Conservation (phyloP, 192 early-diverging fungal species). For the Linnemannia exigua region DNA sequence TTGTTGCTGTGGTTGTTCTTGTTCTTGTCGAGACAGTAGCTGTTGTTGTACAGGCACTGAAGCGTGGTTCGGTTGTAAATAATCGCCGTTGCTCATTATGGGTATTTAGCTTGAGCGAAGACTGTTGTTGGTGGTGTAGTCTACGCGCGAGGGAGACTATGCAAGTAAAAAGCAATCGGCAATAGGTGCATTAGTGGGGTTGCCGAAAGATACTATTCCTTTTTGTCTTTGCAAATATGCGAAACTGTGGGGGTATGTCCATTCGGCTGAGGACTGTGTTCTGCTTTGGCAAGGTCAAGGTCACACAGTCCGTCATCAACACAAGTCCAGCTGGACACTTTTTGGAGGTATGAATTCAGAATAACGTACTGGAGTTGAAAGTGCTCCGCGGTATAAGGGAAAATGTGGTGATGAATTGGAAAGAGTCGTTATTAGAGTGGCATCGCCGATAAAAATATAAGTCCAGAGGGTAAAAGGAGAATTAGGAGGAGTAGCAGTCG, state of each 20-base stretch:
- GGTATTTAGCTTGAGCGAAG: background rate
- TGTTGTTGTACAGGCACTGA: slow-evolving; percentile 11
- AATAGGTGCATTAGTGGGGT: background rate
- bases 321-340: slow-evolving; percentile 5
- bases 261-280: background rate
- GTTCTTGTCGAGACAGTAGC: background rate
- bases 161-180: background rate
- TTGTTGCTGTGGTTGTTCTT: background rate
- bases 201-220: background rate
- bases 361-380: background rate
- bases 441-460: background rate
- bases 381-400: background rate
- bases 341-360: background rate
- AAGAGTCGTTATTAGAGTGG: background rate
- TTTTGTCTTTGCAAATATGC: background rate
- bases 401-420: background rate
- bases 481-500: background rate
- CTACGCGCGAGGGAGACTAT: background rate
- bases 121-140: background rate
- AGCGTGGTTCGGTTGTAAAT: background rate
- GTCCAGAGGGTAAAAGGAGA: background rate
- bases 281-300: background rate
- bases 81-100: slow-evolving; percentile 17
- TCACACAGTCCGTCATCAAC: slow-evolving; percentile 10
- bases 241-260: background rate